These are phyloP conservation scores for Monascus purpureus DNA, from an alignment of 495 filamentous ascomycete genomes.

Conservation along the genomic window DNA sequence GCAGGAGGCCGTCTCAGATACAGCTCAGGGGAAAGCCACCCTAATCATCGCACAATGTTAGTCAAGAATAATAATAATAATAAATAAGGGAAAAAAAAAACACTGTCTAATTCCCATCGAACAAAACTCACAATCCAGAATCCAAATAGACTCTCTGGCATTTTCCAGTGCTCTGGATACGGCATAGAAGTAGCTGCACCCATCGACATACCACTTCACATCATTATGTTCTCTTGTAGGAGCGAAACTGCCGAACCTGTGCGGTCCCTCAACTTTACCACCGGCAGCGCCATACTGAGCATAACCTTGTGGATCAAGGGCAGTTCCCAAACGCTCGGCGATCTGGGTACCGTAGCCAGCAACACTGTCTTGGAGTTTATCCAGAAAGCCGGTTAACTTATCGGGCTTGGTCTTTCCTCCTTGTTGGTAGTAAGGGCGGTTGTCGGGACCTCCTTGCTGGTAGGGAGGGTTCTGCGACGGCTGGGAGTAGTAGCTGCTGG, in stretches of 20 bases:
- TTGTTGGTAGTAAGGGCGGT: conserved; percentile 11
- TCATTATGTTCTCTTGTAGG: conserved; percentile 49
- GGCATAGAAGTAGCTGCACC: conserved; percentile 83
- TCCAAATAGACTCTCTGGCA: conserved; percentile 77
- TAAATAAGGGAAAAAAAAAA: conserved; percentile 1
- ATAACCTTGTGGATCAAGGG: conserved; percentile 36
- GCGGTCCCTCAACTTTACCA: conserved; percentile 30
- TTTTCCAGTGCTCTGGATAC: conserved; percentile 74
- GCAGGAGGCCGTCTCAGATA: conserved; percentile 80
- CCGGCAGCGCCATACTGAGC: conserved; percentile 26
- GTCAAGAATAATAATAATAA: too few species aligned
- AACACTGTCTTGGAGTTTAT: conserved; percentile 41
- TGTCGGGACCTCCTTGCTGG: too few species aligned
- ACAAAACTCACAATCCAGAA: conserved; percentile 57
- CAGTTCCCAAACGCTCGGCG: conserved; percentile 32
- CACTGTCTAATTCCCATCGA: not conserved
- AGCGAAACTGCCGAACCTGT: conserved; percentile 75
- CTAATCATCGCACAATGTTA: conserved; percentile 21
- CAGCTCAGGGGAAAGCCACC: conserved; percentile 83
- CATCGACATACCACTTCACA: conserved; percentile 89
- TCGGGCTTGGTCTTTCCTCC: conserved; percentile 28
- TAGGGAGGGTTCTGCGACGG: conserved; percentile 8
- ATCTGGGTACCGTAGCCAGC: conserved; percentile 36
- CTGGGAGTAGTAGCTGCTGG: too few species aligned
- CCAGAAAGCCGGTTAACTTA: conserved; percentile 36